Evolutionary conservation across 495 filamentous ascomycete species (phyloP), one percentile per base, ranked within the genome.

Genomic region (Trichoderma reesei): DNA sequence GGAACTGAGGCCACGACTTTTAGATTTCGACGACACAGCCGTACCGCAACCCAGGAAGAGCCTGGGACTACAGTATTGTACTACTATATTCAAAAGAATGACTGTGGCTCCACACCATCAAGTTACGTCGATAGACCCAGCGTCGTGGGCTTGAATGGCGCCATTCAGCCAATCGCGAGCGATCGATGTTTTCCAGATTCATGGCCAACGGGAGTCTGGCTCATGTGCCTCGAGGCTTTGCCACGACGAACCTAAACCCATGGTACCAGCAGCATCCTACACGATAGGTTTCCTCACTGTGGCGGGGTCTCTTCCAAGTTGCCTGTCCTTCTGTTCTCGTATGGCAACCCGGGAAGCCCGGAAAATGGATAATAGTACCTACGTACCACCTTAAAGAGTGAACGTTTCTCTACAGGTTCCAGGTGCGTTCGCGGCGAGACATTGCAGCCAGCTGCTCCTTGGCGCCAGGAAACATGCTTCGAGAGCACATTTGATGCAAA

Each of bases 101-200:
- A n/a, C n/a, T 33, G 51, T 31, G 16, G 44, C 51, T 56, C 51
- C 51, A 56, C 51, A 56, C 51, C 26, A 31, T 56, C 51, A 56
- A 56, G 34, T 33, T 56, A 13, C 13, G 51, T 56, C 51, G 51
- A 26, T 56, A 6, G 51, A 34, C 51, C 51, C 51, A 33, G 51
- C 51, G 26, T 20, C 51, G 20, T 56, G 20, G 18, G n/a, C 51
- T 34, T 56, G 51, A 26, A 31, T 11, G 20, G 20, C 9, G 51
- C 20, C 3, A 9, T 20, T 48, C 51, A 34, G 31, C 51, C 51
- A 56, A 56, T 56, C 51, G 51, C 20, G 20, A 9, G 13, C 51
- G 16, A 1, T 3, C 51, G 8, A 56, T 56, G 20, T 33, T 34
- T 56, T 48, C 44, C 20, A 56, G 6, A 56, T 56, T 56, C 11